phyloP scores from a whole-genome alignment of 257 asterid genomes.

The Capsicum chinense region DNA sequence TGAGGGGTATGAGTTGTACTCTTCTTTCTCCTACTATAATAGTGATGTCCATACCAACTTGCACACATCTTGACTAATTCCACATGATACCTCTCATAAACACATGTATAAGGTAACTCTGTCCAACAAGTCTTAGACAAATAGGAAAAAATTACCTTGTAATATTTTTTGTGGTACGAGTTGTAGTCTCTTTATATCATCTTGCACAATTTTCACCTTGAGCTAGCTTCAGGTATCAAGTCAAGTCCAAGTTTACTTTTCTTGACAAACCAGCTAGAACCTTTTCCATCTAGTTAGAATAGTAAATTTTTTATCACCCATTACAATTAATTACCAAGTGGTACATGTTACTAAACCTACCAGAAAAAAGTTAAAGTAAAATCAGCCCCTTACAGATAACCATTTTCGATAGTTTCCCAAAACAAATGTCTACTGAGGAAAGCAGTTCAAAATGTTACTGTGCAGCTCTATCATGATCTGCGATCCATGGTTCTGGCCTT shows the following conservation, averaged over 20 bases:
- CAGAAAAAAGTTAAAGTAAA: background rate
- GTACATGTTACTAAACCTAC: background rate
- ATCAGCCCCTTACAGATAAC: background rate
- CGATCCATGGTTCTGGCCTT: slow-evolving; percentile 17
- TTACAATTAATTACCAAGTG: background rate
- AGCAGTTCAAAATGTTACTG: background rate
- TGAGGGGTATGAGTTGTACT: background rate
- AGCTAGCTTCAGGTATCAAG: background rate
- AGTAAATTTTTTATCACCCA: background rate
- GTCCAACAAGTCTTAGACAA: background rate
- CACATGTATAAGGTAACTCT: background rate
- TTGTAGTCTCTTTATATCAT: background rate
- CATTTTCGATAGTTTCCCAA: background rate
- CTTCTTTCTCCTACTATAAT: background rate
- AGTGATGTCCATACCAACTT: background rate
- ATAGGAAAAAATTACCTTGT: background rate
- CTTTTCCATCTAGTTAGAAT: background rate
- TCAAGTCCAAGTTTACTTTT: background rate
- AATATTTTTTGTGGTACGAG: background rate
- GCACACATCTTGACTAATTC: background rate
- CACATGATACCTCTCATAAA: background rate
- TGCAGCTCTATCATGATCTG: background rate
- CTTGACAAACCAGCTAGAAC: background rate
- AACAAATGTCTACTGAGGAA: background rate
- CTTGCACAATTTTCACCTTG: slow-evolving; percentile 4